Evolutionary conservation across 2,329 filamentous ascomycete species (phyloP).

Genomic region (Fusarium sp.): DNA sequence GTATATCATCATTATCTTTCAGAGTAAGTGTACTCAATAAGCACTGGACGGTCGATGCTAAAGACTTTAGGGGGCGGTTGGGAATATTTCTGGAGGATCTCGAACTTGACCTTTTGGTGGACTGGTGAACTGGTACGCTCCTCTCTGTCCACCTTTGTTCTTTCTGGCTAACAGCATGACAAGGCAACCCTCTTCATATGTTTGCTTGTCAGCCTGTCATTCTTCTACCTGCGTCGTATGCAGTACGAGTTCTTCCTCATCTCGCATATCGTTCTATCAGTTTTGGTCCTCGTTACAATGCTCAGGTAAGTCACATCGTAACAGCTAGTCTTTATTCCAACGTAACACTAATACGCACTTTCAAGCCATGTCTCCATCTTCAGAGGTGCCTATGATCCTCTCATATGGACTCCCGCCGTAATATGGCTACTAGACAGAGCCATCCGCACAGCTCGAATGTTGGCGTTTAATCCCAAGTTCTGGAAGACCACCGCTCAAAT

Average conservation of each 20-base stretch:
- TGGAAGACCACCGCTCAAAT: slow-evolving; percentile 7
- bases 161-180: background rate
- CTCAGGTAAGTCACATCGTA: slow-evolving; percentile 55
- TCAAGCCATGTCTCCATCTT: slow-evolving; percentile 63
- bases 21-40: background rate
- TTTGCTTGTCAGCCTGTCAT: slow-evolving; percentile 57
- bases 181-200: slow-evolving; percentile 60
- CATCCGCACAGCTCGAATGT: background rate
- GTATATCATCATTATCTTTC: slow-evolving; percentile 59
- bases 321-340: no score
- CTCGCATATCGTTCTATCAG: slow-evolving; percentile 62
- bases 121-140: slow-evolving; percentile 58
- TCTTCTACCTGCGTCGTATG: slow-evolving; percentile 62
- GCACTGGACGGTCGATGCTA: background rate
- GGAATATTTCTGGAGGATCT: slow-evolving; percentile 49
- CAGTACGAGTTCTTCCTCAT: slow-evolving; percentile 64
- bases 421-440: slow-evolving; percentile 3
- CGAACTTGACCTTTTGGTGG: slow-evolving; percentile 60
- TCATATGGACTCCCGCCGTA: background rate
- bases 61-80: slow-evolving; percentile 51
- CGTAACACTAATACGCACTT: background rate
- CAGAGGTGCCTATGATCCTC: slow-evolving; percentile 57
- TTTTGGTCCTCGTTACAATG: slow-evolving; percentile 62
- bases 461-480: background rate
- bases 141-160: rapidly evolving